Percentiles rank a stretch among this genome's conserved stretches.
phyloP scores from a whole-genome alignment of 163 green algal genomes.

The Scenedesmus sp. region DNA sequence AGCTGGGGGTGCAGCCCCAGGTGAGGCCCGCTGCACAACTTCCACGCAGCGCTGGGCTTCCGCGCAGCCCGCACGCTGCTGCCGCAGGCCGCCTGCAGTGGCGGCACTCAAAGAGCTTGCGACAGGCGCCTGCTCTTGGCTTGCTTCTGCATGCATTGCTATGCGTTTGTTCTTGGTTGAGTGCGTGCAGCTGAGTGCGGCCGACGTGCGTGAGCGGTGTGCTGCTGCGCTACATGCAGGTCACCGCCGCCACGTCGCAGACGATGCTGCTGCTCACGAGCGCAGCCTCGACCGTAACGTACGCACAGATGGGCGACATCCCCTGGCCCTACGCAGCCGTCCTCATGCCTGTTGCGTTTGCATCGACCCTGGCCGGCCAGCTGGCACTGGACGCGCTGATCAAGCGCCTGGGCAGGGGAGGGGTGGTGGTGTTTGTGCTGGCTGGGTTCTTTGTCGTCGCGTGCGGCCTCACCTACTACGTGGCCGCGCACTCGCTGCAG shows the following conservation, averaged over 20 bases:
- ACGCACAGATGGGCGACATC: conserved; percentile 70
- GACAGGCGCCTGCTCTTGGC: too few species aligned
- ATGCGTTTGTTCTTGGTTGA: too few species aligned
- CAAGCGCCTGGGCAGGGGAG: conserved; percentile 49
- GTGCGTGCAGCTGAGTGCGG: too few species aligned
- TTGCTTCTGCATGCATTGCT: too few species aligned
- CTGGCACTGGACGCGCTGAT: conserved; percentile 61
- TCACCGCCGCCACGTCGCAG: conserved; percentile 76
- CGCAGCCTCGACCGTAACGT: conserved; percentile 69
- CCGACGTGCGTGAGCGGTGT: not conserved
- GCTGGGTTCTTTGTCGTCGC: conserved; percentile 64
- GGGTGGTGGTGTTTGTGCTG: conserved; percentile 72
- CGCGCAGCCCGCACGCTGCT: too few species aligned
- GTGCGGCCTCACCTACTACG: conserved; percentile 60
- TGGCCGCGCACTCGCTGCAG: not conserved
- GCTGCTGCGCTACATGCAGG: conserved; percentile 55
- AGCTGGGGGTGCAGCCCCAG: conserved; percentile 71
- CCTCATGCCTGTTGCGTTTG: conserved; percentile 66
- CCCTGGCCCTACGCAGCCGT: conserved; percentile 69
- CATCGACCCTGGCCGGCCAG: conserved; percentile 65
- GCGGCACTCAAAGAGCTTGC: too few species aligned
- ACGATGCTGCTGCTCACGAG: conserved; percentile 74
- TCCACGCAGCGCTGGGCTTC: too few species aligned
- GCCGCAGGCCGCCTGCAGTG: too few species aligned
- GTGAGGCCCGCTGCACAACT: too few species aligned